phyloP scores from a whole-genome alignment of 352 stramenopile species.

The Globisporangium spinosum region DNA sequence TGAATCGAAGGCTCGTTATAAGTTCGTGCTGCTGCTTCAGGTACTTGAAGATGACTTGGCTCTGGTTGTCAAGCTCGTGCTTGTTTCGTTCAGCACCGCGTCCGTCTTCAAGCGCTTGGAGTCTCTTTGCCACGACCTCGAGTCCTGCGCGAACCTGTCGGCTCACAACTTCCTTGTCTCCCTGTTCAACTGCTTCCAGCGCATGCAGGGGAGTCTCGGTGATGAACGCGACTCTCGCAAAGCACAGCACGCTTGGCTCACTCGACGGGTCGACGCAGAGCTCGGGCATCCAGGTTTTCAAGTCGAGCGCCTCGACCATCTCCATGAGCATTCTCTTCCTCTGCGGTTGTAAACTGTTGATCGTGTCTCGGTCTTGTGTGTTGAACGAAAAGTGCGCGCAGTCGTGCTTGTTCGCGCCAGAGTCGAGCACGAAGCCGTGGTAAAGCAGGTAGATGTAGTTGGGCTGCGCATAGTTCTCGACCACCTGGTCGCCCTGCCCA shows the following conservation, averaged over 20 bases:
- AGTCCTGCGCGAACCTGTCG: not conserved
- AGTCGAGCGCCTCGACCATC: slow-evolving; percentile 21
- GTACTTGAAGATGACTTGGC: slow-evolving; percentile 21
- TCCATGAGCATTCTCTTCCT: slow-evolving; percentile 18
- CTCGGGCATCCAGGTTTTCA: slow-evolving; percentile 38
- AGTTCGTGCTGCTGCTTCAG: slow-evolving; percentile 26
- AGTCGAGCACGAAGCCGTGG: slow-evolving; percentile 85
- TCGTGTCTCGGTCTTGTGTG: slow-evolving; percentile 5
- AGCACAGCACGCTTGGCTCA: slow-evolving; percentile 13
- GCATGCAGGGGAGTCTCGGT: slow-evolving; percentile 20
- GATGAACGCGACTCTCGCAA: slow-evolving; percentile 28
- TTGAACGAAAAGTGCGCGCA: slow-evolving; percentile 69
- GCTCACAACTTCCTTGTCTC: not conserved
- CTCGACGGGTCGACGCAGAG: slow-evolving; percentile 27
- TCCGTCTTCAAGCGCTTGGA: slow-evolving; percentile 11
- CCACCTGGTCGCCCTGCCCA: slow-evolving; percentile 59
- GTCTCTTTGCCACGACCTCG: not conserved
- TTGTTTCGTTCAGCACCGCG: not conserved
- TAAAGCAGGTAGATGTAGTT: slow-evolving; percentile 93
- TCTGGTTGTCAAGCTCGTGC: slow-evolving; percentile 12
- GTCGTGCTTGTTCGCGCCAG: slow-evolving; percentile 66
- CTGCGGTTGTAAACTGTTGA: slow-evolving; percentile 12
- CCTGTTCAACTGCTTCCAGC: not conserved
- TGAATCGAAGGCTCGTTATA: not conserved
- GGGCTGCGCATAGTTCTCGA: slow-evolving; percentile 93